phyloP scores from a whole-genome alignment of 495 filamentous ascomycete genomes.

The Tetracladium marchalianum region DNA sequence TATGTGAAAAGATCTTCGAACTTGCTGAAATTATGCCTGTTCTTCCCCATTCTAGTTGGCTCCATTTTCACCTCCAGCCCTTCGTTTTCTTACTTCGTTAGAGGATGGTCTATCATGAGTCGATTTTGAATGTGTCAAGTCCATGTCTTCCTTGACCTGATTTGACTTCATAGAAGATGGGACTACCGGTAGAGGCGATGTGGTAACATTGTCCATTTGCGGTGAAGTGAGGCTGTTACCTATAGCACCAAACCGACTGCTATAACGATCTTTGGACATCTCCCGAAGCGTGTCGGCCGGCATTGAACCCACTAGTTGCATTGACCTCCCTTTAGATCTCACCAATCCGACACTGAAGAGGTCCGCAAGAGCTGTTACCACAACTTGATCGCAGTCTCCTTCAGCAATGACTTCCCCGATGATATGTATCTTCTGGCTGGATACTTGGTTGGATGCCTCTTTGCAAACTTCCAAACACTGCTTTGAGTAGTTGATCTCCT shows the following conservation, averaged over 20 bases:
- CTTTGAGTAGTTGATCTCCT: slow-evolving; percentile 23
- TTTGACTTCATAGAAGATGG: slow-evolving; percentile 11
- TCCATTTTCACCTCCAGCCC: slow-evolving; percentile 6
- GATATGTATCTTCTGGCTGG: slow-evolving; percentile 23
- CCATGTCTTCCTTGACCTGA: slow-evolving; percentile 7
- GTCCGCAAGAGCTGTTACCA: slow-evolving; percentile 27
- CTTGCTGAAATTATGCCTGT: too few species aligned
- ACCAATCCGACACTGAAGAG: slow-evolving; percentile 26
- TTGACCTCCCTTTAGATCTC: slow-evolving; percentile 19
- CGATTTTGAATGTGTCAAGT: slow-evolving; percentile 7
- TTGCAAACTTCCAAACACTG: slow-evolving; percentile 28
- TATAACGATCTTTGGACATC: slow-evolving; percentile 23
- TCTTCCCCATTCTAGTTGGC: too few species aligned
- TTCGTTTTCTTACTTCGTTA: slow-evolving; percentile 18
- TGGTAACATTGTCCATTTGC: slow-evolving; percentile 3
- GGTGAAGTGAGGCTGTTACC: slow-evolving; percentile 2
- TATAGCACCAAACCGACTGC: slow-evolving; percentile 23
- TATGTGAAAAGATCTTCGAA: too few species aligned
- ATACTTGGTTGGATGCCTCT: slow-evolving; percentile 21
- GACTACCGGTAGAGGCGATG: slow-evolving; percentile 9
- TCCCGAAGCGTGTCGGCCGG: slow-evolving; percentile 17
- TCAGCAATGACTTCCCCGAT: slow-evolving; percentile 25
- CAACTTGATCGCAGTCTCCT: slow-evolving; percentile 25
- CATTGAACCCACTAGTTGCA: slow-evolving; percentile 26
- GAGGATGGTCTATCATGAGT: slow-evolving; percentile 9